Conservation (phyloP, 371 early-diverging fungal species). For the Saksenaea vasiformis region DNA sequence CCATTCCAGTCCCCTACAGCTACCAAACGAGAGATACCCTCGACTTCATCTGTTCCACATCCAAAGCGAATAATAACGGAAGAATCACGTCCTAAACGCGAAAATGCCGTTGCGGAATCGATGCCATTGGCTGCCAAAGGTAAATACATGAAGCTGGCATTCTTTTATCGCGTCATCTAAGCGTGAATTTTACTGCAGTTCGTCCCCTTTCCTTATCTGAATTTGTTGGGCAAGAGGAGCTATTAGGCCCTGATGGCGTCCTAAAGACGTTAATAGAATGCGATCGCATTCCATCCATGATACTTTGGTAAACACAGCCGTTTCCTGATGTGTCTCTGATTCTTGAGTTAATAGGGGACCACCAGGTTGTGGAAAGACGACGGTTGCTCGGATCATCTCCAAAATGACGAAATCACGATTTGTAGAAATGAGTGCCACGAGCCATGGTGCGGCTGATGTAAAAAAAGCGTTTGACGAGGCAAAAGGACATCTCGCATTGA, state of each 20-base stretch:
- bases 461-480: slow-evolving; percentile 78
- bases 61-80: background rate
- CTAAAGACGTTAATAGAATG: slow-evolving; percentile 63
- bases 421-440: slow-evolving; percentile 74
- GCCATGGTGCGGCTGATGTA: slow-evolving; percentile 66
- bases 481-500: slow-evolving; percentile 50
- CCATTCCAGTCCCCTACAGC: background rate
- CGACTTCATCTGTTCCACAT: background rate
- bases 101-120: slow-evolving; percentile 18
- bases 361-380: slow-evolving; percentile 89
- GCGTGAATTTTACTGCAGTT: slow-evolving; percentile 28
- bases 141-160: slow-evolving; percentile 3
- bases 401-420: slow-evolving; percentile 64
- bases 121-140: slow-evolving; percentile 57
- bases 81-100: slow-evolving; percentile 12
- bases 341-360: slow-evolving; percentile 72
- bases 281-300: slow-evolving; percentile 69
- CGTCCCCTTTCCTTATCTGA: slow-evolving; percentile 66
- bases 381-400: slow-evolving; percentile 74
- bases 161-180: background rate
- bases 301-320: slow-evolving; percentile 38
- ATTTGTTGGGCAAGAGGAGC: slow-evolving; percentile 75
- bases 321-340: slow-evolving; percentile 19
- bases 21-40: background rate
- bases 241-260: slow-evolving; percentile 67